Evolutionary conservation across 1,284 basidiomycete species (phyloP).

Genomic region (Sporisorium graminicola): DNA sequence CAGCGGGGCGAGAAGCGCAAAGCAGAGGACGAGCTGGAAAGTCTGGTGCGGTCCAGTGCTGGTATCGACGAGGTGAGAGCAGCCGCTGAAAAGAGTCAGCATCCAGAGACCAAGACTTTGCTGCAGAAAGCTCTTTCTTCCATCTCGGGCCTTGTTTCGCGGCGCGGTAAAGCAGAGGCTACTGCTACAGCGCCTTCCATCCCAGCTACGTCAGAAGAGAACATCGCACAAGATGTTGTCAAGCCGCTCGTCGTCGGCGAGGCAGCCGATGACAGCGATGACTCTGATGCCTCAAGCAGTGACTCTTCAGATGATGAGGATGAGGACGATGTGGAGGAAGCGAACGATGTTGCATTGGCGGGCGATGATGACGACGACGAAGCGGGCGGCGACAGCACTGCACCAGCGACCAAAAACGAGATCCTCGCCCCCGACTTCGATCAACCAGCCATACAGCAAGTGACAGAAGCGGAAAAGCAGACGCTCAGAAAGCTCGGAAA

Average conservation of each 20-base stretch:
- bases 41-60: slow-evolving; percentile 14
- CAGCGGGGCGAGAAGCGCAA: slow-evolving; percentile 35
- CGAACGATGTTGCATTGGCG: background rate
- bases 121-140: slow-evolving; percentile 43
- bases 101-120: slow-evolving; percentile 36
- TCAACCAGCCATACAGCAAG: slow-evolving; percentile 33
- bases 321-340: slow-evolving; percentile 18
- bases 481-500: slow-evolving; percentile 53
- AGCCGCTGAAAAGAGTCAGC: slow-evolving; percentile 39
- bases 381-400: slow-evolving; percentile 18
- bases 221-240: background rate
- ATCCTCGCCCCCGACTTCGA: slow-evolving; percentile 48
- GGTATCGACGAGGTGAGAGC: slow-evolving; percentile 39
- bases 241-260: background rate
- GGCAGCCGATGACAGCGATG: slow-evolving; percentile 19
- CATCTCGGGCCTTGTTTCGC: slow-evolving; percentile 36
- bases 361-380: slow-evolving; percentile 53
- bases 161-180: slow-evolving; percentile 21
- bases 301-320: slow-evolving; percentile 41
- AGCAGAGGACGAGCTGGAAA: slow-evolving; percentile 42
- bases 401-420: slow-evolving; percentile 63
- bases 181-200: background rate
- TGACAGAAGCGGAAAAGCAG: slow-evolving; percentile 39
- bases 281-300: slow-evolving; percentile 24
- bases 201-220: slow-evolving; percentile 7